phyloP scores from a whole-genome alignment of 805 yeast genomes.

The Suhomyces prunicola region DNA sequence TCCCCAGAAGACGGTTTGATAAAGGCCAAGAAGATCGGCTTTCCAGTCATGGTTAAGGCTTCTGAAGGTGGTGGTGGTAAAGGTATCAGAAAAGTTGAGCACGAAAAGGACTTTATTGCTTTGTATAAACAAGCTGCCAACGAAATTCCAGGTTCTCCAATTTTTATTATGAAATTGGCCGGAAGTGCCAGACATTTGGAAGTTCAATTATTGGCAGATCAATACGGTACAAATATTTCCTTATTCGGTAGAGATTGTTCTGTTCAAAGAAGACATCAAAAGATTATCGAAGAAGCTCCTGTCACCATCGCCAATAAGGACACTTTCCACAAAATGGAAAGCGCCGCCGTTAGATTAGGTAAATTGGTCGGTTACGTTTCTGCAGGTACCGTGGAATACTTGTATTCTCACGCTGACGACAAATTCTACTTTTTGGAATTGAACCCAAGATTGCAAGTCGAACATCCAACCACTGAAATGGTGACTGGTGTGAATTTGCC shows the following conservation, averaged over 20 bases:
- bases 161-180: slow-evolving; percentile 95
- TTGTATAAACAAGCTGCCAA: slow-evolving; percentile 91
- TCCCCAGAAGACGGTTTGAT: slow-evolving; percentile 85
- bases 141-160: slow-evolving; percentile 98
- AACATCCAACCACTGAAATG: slow-evolving; percentile 99
- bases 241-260: slow-evolving; percentile 99
- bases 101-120: slow-evolving; percentile 71
- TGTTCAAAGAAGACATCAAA: slow-evolving; percentile 99
- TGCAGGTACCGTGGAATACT: slow-evolving; percentile 98
- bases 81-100: slow-evolving; percentile 95
- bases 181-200: slow-evolving; percentile 98
- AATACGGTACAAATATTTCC: slow-evolving; percentile 96
- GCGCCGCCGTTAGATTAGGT: slow-evolving; percentile 97
- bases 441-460: slow-evolving; percentile 98
- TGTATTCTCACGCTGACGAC: slow-evolving; percentile 90
- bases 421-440: slow-evolving; percentile 94
- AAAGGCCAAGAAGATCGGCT: slow-evolving; percentile 85
- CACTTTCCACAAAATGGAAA: slow-evolving; percentile 89
- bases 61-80: slow-evolving; percentile 99
- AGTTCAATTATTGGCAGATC: slow-evolving; percentile 96
- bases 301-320: slow-evolving; percentile 88
- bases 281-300: slow-evolving; percentile 98
- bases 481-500: slow-evolving; percentile 98
- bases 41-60: slow-evolving; percentile 98
- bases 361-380: slow-evolving; percentile 96